Evolutionary conservation across 257 asterid genomes (phyloP).

Genomic region (Solanum peruvianum): DNA sequence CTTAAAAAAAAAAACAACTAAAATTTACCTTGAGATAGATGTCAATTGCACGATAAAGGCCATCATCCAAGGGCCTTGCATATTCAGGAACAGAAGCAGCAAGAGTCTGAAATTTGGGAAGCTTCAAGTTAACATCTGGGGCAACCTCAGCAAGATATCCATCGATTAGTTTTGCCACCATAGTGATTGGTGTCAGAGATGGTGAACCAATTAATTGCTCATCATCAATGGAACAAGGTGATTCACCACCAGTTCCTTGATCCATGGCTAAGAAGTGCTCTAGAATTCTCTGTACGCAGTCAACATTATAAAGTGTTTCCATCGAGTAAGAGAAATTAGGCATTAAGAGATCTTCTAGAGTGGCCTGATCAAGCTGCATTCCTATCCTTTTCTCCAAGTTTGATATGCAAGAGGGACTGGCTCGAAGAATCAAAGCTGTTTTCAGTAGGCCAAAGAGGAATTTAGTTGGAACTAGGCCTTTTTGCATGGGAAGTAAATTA

Average conservation of each 20-base stretch:
- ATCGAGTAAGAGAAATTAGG: constrained; percentile 69
- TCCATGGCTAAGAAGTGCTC: constrained; percentile 87
- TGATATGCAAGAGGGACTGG: constrained; percentile 37
- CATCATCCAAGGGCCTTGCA: constrained; percentile 90
- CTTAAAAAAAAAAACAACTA: not conserved
- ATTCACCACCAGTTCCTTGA: constrained; percentile 53
- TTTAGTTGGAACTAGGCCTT: constrained; percentile 63
- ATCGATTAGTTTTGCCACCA: constrained; percentile 84
- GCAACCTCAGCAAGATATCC: constrained; percentile 97
- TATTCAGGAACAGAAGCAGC: constrained; percentile 90
- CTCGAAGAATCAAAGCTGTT: constrained; percentile 82
- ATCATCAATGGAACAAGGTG: constrained; percentile 74
- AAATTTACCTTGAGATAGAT: constrained; percentile 72
- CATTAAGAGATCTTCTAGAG: constrained; percentile 93
- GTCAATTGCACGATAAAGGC: constrained; percentile 93
- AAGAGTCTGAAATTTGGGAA: constrained; percentile 76
- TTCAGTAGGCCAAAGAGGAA: constrained; percentile 72
- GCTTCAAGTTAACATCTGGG: constrained; percentile 80
- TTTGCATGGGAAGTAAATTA: constrained; percentile 62
- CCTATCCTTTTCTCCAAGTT: constrained; percentile 79
- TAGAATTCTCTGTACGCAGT: constrained; percentile 67
- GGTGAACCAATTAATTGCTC: constrained; percentile 77
- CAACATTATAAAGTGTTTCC: constrained; percentile 95
- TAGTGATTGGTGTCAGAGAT: constrained; percentile 77
- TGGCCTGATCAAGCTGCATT: constrained; percentile 88